Base-by-base conservation (phyloP, 352 stramenopile genomes). In the Phytophthora cactorum region DNA sequence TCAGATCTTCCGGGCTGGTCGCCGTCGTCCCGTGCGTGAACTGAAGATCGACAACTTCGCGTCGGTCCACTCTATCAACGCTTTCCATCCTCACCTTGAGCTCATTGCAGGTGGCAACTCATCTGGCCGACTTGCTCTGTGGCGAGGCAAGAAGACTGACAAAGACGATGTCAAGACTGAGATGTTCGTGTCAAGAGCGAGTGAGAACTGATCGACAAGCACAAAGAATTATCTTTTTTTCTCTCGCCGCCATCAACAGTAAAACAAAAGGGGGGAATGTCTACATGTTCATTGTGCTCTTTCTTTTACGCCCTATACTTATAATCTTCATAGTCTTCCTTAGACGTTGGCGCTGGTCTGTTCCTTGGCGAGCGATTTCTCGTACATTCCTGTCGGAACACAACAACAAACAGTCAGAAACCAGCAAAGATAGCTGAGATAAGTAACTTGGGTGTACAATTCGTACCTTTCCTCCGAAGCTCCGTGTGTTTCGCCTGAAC, bases 31-130 rank as follows among this genome's bases (percentile, higher is more conserved):
- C 15, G 79, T 95, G 41, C 87, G 90, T 34, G 79, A 90, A 53
- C 74, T 95, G 15, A 78, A 57, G 52, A 89, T 83, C 59, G 75
- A 90, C 43, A 78, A 81, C 41, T 89, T 95, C 41, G 79, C 73
- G 1, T 96, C 89, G 15, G 86, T 97, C 27, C 87, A 95, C 68
- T 96, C 90, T 17, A 91, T 96, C 68, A 95, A 96, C 63, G 77
- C 82, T 3, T 95, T 96, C 68, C 90, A 97, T 61, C 88, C 89
- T 27, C 79, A 80, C 46, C 64, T 88, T 29, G 72, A 91, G 32
- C 63, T 86, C 7, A 88, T 97, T 52, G 81, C 78, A 1, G 83
- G 89, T 5, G 86, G 86, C 25, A 97, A 96, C 63, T 93, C 82
- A 4, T 93, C 82, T 2, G 86, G 88, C 1, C 70, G 88, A 14